A percentile compares a stretch with the other conserved stretches of the same genome.
phyloP scores from a whole-genome alignment of 805 yeast species.

The Candida berthetii region DNA sequence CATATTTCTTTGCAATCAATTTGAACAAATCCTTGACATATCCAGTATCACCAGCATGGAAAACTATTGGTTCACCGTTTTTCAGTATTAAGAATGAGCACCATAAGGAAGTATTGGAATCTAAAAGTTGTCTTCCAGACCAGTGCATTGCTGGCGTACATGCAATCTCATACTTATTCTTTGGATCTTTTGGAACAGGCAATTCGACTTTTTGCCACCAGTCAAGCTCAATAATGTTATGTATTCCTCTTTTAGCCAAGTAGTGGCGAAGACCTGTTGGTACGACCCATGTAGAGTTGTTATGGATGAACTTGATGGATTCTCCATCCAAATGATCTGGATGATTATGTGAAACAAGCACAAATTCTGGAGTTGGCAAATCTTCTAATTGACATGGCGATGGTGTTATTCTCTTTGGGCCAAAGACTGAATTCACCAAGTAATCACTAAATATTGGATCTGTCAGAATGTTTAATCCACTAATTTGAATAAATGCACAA shows the following conservation, averaged over 20 bases:
- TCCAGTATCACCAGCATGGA: conserved; percentile 96
- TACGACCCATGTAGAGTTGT: conserved; percentile 72
- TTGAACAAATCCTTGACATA: conserved; percentile 69
- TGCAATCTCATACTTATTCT: conserved; percentile 61
- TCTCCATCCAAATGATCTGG: conserved; percentile 87
- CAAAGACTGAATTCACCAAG: conserved; percentile 55
- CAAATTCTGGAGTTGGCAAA: conserved; percentile 63
- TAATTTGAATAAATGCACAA: conserved; percentile 67
- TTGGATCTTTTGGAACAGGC: conserved; percentile 14
- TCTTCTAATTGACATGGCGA: conserved; percentile 62
- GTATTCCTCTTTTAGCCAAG: conserved; percentile 52
- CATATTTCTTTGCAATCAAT: conserved; percentile 57
- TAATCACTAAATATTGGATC: conserved; percentile 77
- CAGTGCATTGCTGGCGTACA: conserved; percentile 97
- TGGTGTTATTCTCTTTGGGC: conserved; percentile 82
- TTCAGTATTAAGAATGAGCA: conserved; percentile 73
- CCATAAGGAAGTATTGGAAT: conserved; percentile 82
- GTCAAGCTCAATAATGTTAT: conserved; percentile 66
- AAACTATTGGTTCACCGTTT: conserved; percentile 65
- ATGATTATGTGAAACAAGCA: conserved; percentile 87
- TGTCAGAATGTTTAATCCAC: conserved; percentile 70
- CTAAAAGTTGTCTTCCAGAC: conserved; percentile 83
- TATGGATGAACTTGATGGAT: conserved; percentile 47
- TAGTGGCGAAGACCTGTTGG: conserved; percentile 70
- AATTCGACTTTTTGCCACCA: conserved; percentile 82